Conservation (phyloP, 1,284 basidiomycete genomes). For the Irpex rosettiformis region DNA sequence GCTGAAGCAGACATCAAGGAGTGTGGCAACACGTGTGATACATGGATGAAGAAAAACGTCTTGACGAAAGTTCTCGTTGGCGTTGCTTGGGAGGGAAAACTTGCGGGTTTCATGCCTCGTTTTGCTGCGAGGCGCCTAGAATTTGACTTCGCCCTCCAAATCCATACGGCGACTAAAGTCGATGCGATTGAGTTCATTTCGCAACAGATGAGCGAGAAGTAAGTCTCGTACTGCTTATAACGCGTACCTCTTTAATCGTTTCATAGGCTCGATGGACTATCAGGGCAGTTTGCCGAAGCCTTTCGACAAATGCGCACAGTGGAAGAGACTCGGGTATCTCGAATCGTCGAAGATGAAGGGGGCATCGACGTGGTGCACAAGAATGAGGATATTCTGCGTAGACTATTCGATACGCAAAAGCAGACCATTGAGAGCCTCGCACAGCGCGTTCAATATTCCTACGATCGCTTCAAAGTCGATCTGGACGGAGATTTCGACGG, state of each 20-base stretch:
- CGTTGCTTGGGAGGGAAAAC: conserved; percentile 30
- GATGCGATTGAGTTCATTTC: conserved; percentile 29
- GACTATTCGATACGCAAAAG: conserved; percentile 11
- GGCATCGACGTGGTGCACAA: conserved; percentile 15
- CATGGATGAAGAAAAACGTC: conserved; percentile 27
- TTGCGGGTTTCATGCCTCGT: conserved; percentile 27
- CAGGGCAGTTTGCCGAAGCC: conserved; percentile 1
- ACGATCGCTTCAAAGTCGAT: conserved; percentile 28
- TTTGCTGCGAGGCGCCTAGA: conserved; percentile 29
- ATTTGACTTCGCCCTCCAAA: conserved; percentile 27
- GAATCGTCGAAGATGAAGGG: conserved; percentile 16
- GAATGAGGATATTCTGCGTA: conserved; percentile 16
- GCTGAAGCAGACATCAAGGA: conserved; percentile 28
- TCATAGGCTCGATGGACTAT: background rate
- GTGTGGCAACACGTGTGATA: conserved; percentile 31
- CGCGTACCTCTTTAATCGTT: background rate
- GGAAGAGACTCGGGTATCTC: conserved; percentile 14
- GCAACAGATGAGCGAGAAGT: conserved; percentile 20
- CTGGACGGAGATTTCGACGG: conserved; percentile 20
- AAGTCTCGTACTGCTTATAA: background rate
- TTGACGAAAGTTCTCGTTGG: conserved; percentile 36
- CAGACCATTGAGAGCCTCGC: conserved; percentile 3
- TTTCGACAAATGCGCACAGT: conserved; percentile 15
- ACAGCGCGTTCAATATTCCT: conserved; percentile 1
- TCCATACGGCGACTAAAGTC: conserved; percentile 30